Evolutionary conservation across 2,329 filamentous ascomycete species (phyloP), one percentile per base, ranked within the genome.

Genomic region (Onygenales sp.): DNA sequence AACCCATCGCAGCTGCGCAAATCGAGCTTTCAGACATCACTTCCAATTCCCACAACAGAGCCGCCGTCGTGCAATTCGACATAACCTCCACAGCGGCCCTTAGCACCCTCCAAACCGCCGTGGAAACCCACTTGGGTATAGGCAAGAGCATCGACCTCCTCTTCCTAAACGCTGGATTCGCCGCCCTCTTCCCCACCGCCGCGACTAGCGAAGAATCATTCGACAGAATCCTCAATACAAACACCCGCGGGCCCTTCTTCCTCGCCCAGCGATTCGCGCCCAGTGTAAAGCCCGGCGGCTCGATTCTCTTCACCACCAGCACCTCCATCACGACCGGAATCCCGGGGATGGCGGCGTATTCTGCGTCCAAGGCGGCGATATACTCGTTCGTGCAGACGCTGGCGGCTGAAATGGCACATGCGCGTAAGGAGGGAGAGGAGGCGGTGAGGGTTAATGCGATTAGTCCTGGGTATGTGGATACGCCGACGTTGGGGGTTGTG

Each of bases 321-420:
- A 54, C 55, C 21, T 56, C 54, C 32, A 52, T 54, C 32, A 32
- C 42, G n/a, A 46, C 43, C 6, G 56, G 52, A 2, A 50, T 49
- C 14, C 54, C 56, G 6, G 43, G 44, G 27, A 55, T 58, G 54
- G 55, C 54, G 31, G 45, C 56, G 52, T 60, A 56, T 33, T 57
- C 57, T 5, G 50, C 53, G 8, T 52, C 53, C 8, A 55, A 57
- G 34, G 56, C 56, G 4, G 56, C 56, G 7, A 37, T 54, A 14
- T 51, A 54, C 39, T 56, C 54, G 11, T 47, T 54, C 32, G 52
- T 49, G n/a, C 52, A 54, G 43, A 54, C 52, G 7, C 54, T 58
- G 3, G 56, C 56, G 6, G 45, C 54, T 17, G 56, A 58, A 36
- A 13, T 56, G 13, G 50, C 50, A 6, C 34, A 37, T 11, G 10